Evolutionary conservation across 192 early-diverging fungal genomes (phyloP), one percentile per base, ranked within the genome.

Genomic region (Entophlyctis luteolus): DNA sequence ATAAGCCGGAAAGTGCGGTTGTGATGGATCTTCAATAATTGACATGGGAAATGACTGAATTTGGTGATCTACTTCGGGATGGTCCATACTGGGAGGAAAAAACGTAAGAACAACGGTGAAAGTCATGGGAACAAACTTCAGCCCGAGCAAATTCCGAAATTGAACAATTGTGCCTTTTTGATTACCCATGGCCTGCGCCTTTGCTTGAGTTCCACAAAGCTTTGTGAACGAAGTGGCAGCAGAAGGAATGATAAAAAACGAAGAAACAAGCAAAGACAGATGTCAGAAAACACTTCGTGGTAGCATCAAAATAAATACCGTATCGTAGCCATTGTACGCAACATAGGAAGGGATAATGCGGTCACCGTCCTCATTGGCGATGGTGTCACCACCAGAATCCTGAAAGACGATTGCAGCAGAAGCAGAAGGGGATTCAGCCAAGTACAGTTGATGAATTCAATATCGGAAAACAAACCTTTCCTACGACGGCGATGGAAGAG

Each of bases 291-390:
- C 10, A 52, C 10, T 6, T 12, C 23, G 49, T 20, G 23, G 75
- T 60, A 72, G 78, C 75, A 72, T 48, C 6, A 39, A 23, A 14
- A n/a, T n/a, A 74, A 68, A 48, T 37, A 93, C 90, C 81, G 93
- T 92, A 67, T 95, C 96, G 49, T 93, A 87, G 46, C 86, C 89
- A 0, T 88, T 87, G 84, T 95, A 95, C 63, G 94, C 92, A 67
- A 97, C 89, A 75, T 89, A 90, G 37, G 93, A 87, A 36, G 96
- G 92, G 71, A 94, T 96, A 77, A 92, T 91, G 60, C 94, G 82
- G 81, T 96, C 93, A 75, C 96, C 96, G 70, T 98, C 96, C 79
- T 94, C 93, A 83, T 98, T 97, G 70, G 96, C 96, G 73, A 98
- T 95, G 62, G 90, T 87, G 57, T 95, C 93, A 33, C 89, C 80